Evolutionary conservation across 169 alveolate species (phyloP).

Genomic region (Plasmodium fragile): DNA sequence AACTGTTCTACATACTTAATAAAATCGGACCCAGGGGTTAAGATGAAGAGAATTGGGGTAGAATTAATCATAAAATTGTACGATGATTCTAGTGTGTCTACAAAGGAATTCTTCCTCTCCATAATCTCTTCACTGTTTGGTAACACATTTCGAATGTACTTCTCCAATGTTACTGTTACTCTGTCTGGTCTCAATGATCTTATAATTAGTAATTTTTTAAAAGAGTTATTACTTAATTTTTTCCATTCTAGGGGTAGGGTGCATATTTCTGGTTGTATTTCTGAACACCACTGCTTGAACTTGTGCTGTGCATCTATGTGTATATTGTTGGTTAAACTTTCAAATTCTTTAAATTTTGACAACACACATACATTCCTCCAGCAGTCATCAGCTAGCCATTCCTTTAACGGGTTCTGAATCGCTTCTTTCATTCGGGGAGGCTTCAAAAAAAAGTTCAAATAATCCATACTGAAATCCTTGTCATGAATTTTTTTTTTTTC

Average conservation of each 20-base stretch:
- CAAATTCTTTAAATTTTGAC: conserved; percentile 93
- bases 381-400: conserved; percentile 94
- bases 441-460: conserved; percentile 90
- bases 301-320: conserved; percentile 96
- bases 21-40: conserved; percentile 97
- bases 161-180: conserved; percentile 93
- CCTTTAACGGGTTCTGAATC: conserved; percentile 93
- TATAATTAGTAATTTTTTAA: conserved; percentile 94
- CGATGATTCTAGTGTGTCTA: conserved; percentile 89
- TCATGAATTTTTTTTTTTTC: conserved; percentile 92
- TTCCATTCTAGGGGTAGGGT: conserved; percentile 97
- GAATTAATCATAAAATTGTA: conserved; percentile 92
- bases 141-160: conserved; percentile 92
- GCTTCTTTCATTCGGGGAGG: conserved; percentile 91
- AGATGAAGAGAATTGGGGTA: conserved; percentile 95
- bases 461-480: conserved; percentile 88
- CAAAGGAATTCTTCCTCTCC: conserved; percentile 92
- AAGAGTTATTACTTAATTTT: conserved; percentile 92
- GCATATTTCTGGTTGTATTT: conserved; percentile 94
- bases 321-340: conserved; percentile 93
- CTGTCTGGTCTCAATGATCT: conserved; percentile 97
- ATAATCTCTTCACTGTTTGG: conserved; percentile 95
- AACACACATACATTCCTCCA: conserved; percentile 91
- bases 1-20: conserved; percentile 92
- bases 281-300: conserved; percentile 97